Conservation (phyloP, 139 green algal species). For the Chlorella sp. region DNA sequence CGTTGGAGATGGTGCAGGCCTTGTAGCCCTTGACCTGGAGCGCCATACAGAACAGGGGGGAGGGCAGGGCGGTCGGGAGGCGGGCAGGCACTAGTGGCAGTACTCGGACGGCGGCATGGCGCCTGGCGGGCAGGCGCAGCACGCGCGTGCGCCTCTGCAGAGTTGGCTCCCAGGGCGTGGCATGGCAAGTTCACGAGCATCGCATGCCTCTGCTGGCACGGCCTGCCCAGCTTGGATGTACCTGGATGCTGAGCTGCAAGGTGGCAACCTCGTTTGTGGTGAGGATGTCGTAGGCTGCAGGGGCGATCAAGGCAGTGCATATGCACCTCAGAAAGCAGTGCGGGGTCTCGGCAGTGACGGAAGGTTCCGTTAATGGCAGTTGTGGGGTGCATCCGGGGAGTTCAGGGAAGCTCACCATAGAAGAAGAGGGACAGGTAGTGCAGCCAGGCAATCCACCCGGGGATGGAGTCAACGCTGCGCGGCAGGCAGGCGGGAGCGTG, state of each 20-base stretch:
- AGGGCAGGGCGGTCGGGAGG: no score
- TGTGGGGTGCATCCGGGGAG: no score
- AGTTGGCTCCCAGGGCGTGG: no score
- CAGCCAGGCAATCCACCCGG: constrained; percentile 64
- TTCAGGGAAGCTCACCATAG: no score
- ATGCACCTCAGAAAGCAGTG: no score
- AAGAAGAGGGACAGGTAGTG: constrained; percentile 63
- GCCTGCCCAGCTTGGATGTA: no score
- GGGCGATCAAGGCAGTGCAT: no score
- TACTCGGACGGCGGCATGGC: background rate
- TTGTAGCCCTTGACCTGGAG: background rate
- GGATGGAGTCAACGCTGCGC: constrained; percentile 17
- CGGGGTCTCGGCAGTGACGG: no score
- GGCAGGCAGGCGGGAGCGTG: background rate
- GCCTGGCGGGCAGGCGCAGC: background rate
- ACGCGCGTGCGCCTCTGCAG: no score
- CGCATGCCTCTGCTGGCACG: no score
- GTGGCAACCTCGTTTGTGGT: constrained; percentile 58
- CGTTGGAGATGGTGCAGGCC: background rate
- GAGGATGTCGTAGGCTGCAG: constrained; percentile 23
- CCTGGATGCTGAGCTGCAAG: constrained; percentile 48
- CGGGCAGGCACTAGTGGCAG: background rate
- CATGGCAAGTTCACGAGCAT: no score
- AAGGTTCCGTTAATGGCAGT: no score
- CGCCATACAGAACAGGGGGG: background rate